phyloP scores from a whole-genome alignment of 1,284 basidiomycete genomes.

The Ustilago esculenta region DNA sequence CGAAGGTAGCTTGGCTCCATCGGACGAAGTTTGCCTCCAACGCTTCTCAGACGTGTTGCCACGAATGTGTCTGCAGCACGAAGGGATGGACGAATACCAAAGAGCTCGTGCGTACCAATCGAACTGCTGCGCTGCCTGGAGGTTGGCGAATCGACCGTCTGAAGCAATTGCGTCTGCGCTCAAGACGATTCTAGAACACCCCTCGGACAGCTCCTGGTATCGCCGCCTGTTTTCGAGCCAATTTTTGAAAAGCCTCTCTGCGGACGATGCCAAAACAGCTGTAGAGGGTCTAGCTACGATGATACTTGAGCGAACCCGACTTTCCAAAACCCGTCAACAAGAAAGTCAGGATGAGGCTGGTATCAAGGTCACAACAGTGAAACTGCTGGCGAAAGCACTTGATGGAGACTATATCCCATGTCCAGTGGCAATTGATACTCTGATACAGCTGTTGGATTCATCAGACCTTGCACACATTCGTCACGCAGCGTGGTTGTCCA shows the following conservation, averaged over 20 bases:
- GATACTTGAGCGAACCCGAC: background rate
- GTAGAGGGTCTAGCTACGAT: background rate
- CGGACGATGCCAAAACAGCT: background rate
- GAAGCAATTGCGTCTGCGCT: background rate
- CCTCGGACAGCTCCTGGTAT: constrained; percentile 6
- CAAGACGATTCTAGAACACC: background rate
- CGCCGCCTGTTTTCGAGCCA: constrained; percentile 1
- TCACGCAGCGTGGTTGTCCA: background rate
- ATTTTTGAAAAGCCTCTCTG: background rate
- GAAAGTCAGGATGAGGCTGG: background rate
- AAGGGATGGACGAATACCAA: background rate
- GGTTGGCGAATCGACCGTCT: background rate
- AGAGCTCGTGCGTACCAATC: background rate
- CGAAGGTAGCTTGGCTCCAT: too few relatives aligned
- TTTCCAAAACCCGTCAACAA: too few relatives aligned
- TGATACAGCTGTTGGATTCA: background rate
- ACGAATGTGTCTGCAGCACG: too few relatives aligned
- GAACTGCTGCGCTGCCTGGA: background rate
- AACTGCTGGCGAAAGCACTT: background rate
- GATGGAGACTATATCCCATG: background rate
- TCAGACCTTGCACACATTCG: background rate
- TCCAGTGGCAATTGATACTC: background rate
- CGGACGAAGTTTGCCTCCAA: too few relatives aligned
- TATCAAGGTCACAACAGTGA: constrained; percentile 4
- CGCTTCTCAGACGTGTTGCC: too few relatives aligned